Percentiles rank a stretch among this genome's conserved stretches.
Evolutionary conservation across 202 grass and related monocot species (phyloP).

Genomic region (Saccharum hybrid): DNA sequence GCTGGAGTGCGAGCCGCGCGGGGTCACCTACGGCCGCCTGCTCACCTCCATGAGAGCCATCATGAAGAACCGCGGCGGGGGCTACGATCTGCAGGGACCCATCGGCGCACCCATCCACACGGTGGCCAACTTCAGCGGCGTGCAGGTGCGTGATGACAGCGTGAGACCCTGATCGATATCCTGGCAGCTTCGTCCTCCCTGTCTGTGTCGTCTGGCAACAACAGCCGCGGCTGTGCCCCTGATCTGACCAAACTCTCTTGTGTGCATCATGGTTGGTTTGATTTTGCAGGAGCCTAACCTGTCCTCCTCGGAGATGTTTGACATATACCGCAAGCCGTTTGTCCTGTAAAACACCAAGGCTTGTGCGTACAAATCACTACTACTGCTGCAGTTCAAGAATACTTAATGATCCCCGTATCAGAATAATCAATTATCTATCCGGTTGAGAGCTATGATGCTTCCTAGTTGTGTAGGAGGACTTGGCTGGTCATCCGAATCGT

Average conservation of each 20-base stretch:
- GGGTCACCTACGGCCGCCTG: slow-evolving; percentile 72
- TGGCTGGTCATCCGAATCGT: too few species aligned
- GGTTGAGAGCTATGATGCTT: neutral
- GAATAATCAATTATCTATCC: slow-evolving; percentile 12
- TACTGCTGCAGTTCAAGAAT: neutral
- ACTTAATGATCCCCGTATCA: neutral
- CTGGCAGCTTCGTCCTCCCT: neutral
- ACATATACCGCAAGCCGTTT: slow-evolving; percentile 40
- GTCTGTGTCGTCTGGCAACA: too few species aligned
- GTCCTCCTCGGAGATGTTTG: slow-evolving; percentile 42
- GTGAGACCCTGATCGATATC: neutral
- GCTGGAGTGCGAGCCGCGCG: slow-evolving; percentile 60
- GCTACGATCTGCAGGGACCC: slow-evolving; percentile 51
- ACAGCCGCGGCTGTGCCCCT: too few species aligned
- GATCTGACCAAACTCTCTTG: neutral
- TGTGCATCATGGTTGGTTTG: neutral
- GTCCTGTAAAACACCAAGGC: slow-evolving; percentile 29
- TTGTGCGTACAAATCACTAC: too few species aligned
- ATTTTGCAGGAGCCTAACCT: slow-evolving; percentile 45
- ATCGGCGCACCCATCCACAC: slow-evolving; percentile 55
- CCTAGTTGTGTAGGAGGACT: too few species aligned
- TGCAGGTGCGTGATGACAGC: slow-evolving; percentile 52
- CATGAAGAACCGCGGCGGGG: slow-evolving; percentile 45
- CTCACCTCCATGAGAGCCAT: slow-evolving; percentile 64
- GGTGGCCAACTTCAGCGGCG: slow-evolving; percentile 60